Conservation (phyloP, 208 protist genomes). For the Jaenimonas drosophilae region DNA sequence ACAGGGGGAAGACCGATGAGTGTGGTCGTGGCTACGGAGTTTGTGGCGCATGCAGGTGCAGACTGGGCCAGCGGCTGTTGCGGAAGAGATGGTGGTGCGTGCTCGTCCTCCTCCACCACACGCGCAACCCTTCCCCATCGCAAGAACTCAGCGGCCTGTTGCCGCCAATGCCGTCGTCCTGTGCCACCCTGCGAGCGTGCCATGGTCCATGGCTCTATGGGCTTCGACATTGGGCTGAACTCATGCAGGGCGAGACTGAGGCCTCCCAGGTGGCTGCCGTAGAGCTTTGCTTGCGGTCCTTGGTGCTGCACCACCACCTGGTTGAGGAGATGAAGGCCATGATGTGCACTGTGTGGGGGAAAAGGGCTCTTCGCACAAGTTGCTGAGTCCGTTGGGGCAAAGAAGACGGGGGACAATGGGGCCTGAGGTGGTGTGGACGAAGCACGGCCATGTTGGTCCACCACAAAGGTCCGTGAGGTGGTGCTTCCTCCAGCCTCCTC, state of each 20-base stretch:
- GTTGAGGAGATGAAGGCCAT: constrained; percentile 57
- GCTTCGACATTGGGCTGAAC: constrained; percentile 63
- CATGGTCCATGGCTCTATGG: constrained; percentile 34
- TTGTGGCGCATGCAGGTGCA: too few relatives aligned
- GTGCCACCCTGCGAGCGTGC: neutral
- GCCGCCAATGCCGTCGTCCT: too few relatives aligned
- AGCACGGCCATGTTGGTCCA: constrained; percentile 14
- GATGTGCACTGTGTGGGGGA: constrained; percentile 23
- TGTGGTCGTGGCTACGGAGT: too few relatives aligned
- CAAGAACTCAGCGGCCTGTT: too few relatives aligned
- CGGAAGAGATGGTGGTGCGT: too few relatives aligned
- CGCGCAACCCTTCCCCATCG: too few relatives aligned
- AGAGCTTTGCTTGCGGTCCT: constrained; percentile 36
- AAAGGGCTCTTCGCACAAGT: neutral
- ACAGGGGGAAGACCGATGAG: too few relatives aligned
- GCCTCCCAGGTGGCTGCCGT: constrained; percentile 56
- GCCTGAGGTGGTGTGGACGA: constrained; percentile 1
- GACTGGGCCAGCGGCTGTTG: too few relatives aligned
- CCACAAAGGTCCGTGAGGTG: constrained; percentile 14
- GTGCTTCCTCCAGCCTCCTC: constrained; percentile 4
- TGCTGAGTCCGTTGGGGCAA: neutral
- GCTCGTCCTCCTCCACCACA: too few relatives aligned
- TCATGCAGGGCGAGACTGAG: constrained; percentile 63
- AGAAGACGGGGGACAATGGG: neutral
- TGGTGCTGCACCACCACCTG: constrained; percentile 50